Percentiles rank a stretch among this genome's conserved stretches.
phyloP scores from a whole-genome alignment of 164 flowering plant species.

The Nelumbo lutea region DNA sequence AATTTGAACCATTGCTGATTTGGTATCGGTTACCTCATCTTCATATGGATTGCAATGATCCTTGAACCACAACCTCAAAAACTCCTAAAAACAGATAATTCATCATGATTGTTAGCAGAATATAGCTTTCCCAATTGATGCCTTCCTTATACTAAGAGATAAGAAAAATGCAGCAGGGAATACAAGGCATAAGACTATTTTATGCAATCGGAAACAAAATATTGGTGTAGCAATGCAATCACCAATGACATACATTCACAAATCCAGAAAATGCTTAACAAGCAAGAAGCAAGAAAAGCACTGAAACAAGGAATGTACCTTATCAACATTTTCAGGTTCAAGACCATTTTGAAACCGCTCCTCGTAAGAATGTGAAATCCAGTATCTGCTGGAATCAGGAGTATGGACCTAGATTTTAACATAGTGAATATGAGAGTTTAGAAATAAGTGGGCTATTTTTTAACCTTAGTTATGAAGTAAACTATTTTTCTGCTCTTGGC shows the following conservation, averaged over 20 bases:
- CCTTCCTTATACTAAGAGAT: neutral
- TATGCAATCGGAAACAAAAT: too few relatives aligned
- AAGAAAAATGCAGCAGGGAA: neutral
- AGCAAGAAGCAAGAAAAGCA: neutral
- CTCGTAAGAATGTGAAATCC: slow-evolving; percentile 82
- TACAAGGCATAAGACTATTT: neutral
- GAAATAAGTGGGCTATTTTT: neutral
- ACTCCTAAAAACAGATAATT: slow-evolving; percentile 48
- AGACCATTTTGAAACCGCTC: slow-evolving; percentile 61
- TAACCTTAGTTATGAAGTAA: neutral
- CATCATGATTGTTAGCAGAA: slow-evolving; percentile 2
- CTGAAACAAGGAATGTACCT: slow-evolving; percentile 36
- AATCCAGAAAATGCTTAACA: neutral
- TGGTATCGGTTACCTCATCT: slow-evolving; percentile 62
- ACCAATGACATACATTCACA: too few relatives aligned
- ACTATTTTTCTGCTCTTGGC: neutral
- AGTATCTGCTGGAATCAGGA: slow-evolving; percentile 98
- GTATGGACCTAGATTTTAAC: slow-evolving; percentile 70
- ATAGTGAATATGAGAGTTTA: neutral
- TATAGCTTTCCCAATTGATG: neutral
- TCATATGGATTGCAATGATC: slow-evolving; percentile 87
- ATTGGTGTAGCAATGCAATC: too few relatives aligned
- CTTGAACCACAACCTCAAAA: slow-evolving; percentile 91
- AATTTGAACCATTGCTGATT: neutral
- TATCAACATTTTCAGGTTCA: slow-evolving; percentile 97